Percentiles rank a stretch among this genome's conserved stretches.
Conservation (phyloP, 495 filamentous ascomycete genomes). For the Hapsidospora chrysogenum region DNA sequence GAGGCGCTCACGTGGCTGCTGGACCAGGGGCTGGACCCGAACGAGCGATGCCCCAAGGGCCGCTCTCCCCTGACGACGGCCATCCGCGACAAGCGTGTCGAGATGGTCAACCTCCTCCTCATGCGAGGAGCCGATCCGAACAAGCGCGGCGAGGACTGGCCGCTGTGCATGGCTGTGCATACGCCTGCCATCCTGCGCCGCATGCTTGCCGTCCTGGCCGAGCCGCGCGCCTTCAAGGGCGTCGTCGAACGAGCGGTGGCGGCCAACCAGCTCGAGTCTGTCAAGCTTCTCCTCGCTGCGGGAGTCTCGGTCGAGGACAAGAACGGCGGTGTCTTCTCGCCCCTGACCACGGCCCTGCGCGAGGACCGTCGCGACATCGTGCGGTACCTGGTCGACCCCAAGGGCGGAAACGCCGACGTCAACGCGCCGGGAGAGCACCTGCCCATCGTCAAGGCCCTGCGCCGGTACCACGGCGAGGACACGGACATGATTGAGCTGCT, state of each 20-base stretch:
- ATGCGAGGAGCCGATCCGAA: conserved; percentile 33
- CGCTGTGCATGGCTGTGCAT: conserved; percentile 34
- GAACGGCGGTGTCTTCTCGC: conserved; percentile 39
- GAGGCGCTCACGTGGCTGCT: conserved; percentile 31
- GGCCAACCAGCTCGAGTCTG: conserved; percentile 25
- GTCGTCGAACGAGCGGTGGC: conserved; percentile 38
- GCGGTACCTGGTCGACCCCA: conserved; percentile 27
- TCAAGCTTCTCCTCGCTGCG: conserved; percentile 28
- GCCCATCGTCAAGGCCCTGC: conserved; percentile 36
- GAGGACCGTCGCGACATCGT: conserved; percentile 32
- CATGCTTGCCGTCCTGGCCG: conserved; percentile 23
- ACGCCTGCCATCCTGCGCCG: conserved; percentile 26
- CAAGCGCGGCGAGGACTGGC: conserved; percentile 35
- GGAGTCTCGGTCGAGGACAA: conserved; percentile 36
- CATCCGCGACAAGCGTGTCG: conserved; percentile 26
- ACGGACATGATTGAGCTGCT: conserved; percentile 29
- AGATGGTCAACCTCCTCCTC: conserved; percentile 30
- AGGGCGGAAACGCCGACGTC: conserved; percentile 25
- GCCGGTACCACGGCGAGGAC: conserved; percentile 27
- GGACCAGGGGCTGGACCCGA: conserved; percentile 27
- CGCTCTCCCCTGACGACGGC: conserved; percentile 34
- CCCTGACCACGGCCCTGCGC: conserved; percentile 36
- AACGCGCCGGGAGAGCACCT: conserved; percentile 37
- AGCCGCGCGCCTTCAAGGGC: conserved; percentile 31
- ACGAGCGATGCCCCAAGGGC: conserved; percentile 27